phyloP scores from a whole-genome alignment of 1,284 basidiomycete species.

The Entoloma clypeatum region DNA sequence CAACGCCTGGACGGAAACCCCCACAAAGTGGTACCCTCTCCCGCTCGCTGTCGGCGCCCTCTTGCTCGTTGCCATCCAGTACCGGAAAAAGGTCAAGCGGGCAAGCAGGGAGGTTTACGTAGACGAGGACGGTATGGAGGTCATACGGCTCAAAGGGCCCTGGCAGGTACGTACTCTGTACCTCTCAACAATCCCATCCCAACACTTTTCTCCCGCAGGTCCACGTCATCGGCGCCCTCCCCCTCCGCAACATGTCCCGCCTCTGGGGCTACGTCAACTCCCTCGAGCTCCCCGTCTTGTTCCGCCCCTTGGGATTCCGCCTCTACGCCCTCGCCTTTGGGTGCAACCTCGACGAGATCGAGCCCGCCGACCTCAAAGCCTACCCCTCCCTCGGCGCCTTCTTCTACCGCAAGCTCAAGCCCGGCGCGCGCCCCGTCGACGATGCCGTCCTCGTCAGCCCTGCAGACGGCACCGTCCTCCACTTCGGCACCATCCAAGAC shows the following conservation, averaged over 20 bases:
- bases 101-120: slow-evolving; percentile 62
- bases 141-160: slow-evolving; percentile 81
- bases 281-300: slow-evolving; percentile 90
- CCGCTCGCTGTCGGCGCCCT: slow-evolving; percentile 90
- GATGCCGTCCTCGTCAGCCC: slow-evolving; percentile 83
- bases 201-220: slow-evolving; percentile 61
- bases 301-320: slow-evolving; percentile 84
- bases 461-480: slow-evolving; percentile 89
- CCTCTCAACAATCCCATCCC: slow-evolving; percentile 8
- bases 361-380: slow-evolving; percentile 68
- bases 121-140: slow-evolving; percentile 66
- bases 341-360: slow-evolving; percentile 92
- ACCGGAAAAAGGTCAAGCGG: slow-evolving; percentile 55
- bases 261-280: slow-evolving; percentile 96
- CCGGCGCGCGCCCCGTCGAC: slow-evolving; percentile 79
- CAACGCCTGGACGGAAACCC: slow-evolving; percentile 84
- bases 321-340: slow-evolving; percentile 88
- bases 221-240: slow-evolving; percentile 92
- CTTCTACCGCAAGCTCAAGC: slow-evolving; percentile 89
- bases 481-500: slow-evolving; percentile 85
- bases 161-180: slow-evolving; percentile 75
- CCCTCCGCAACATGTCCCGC: slow-evolving; percentile 89
- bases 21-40: slow-evolving; percentile 94
- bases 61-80: slow-evolving; percentile 81
- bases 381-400: slow-evolving; percentile 91